Conservation (phyloP, 306 rosid genomes). For the Calophaca sinica region DNA sequence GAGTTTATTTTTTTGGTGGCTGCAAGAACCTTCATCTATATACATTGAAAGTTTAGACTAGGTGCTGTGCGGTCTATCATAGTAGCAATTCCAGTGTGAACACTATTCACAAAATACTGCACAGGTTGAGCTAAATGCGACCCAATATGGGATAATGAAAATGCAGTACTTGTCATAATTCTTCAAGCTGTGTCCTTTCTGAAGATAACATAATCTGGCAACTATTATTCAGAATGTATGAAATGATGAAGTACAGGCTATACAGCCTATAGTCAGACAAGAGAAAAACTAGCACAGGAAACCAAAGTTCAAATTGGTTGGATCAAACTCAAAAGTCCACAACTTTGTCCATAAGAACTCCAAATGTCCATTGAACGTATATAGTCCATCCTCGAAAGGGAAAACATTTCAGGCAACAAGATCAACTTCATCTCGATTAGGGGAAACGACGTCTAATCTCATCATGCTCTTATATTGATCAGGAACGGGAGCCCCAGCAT, state of each 20-base stretch:
- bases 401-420: slow-evolving; percentile 62
- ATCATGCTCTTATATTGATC: slow-evolving; percentile 75
- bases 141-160: slow-evolving; percentile 13
- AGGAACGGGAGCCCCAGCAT: slow-evolving; percentile 79
- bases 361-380: slow-evolving; percentile 19
- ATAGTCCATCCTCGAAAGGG: slow-evolving; percentile 27
- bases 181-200: slow-evolving; percentile 29
- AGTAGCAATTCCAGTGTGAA: slow-evolving; percentile 22
- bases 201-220: slow-evolving; percentile 31
- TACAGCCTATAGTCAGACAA: slow-evolving; percentile 2
- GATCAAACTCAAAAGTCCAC: slow-evolving; percentile 36
- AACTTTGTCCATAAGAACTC: slow-evolving; percentile 26
- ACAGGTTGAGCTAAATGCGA: slow-evolving; percentile 24
- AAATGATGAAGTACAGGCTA: neutral
- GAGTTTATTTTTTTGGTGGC: neutral
- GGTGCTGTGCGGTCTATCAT: slow-evolving; percentile 2
- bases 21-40: slow-evolving; percentile 20
- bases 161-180: slow-evolving; percentile 9
- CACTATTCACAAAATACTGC: slow-evolving; percentile 20
- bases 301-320: neutral
- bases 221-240: slow-evolving; percentile 7
- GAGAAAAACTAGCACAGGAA: slow-evolving; percentile 21
- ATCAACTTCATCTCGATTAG: slow-evolving; percentile 78
- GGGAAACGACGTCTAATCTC: slow-evolving; percentile 90
- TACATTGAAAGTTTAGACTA: slow-evolving; percentile 28